Percentiles rank a stretch among this genome's conserved stretches.
These are phyloP conservation scores for Metschnikowia cubensis DNA, from an alignment of 805 yeast species.

Conservation along the genomic window DNA sequence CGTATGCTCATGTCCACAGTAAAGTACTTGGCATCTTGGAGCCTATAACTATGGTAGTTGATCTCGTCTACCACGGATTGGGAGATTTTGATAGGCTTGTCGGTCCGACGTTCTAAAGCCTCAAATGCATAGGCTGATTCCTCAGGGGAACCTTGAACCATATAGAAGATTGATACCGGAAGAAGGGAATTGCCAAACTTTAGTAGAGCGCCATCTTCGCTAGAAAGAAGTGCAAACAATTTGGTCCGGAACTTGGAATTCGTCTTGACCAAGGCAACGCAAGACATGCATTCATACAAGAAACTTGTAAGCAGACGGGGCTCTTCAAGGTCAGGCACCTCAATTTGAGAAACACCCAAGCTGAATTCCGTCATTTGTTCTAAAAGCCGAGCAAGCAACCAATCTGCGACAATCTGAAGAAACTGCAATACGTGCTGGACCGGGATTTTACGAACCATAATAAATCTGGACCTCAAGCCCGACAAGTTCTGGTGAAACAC, in stretches of 20 bases:
- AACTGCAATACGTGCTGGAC: conserved; percentile 29
- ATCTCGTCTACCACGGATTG: conserved; percentile 49
- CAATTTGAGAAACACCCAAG: conserved; percentile 3
- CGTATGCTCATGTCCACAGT: conserved; percentile 34
- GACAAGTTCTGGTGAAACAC: conserved; percentile 53
- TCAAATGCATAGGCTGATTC: conserved; percentile 49
- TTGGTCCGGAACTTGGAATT: conserved; percentile 30
- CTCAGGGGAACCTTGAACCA: conserved; percentile 49
- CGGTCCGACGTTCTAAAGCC: conserved; percentile 7
- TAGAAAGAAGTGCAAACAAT: conserved; percentile 20
- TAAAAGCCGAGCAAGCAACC: conserved; percentile 28
- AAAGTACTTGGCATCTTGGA: conserved; percentile 52
- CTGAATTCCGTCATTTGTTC: conserved; percentile 7
- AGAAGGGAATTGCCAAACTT: conserved; percentile 6
- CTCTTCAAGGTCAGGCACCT: background rate
- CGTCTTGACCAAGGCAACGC: conserved; percentile 47
- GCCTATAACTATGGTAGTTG: conserved; percentile 44
- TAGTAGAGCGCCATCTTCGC: background rate
- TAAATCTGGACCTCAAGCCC: conserved; percentile 48
- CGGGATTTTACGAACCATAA: conserved; percentile 44
- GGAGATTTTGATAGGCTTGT: conserved; percentile 1
- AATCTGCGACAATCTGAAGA: conserved; percentile 30
- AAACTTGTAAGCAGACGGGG: conserved; percentile 4
- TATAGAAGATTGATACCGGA: conserved; percentile 53
- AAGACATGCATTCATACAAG: conserved; percentile 47